phyloP scores from a whole-genome alignment of 2,329 filamentous ascomycete genomes.

The Paradendryphiella salina region DNA sequence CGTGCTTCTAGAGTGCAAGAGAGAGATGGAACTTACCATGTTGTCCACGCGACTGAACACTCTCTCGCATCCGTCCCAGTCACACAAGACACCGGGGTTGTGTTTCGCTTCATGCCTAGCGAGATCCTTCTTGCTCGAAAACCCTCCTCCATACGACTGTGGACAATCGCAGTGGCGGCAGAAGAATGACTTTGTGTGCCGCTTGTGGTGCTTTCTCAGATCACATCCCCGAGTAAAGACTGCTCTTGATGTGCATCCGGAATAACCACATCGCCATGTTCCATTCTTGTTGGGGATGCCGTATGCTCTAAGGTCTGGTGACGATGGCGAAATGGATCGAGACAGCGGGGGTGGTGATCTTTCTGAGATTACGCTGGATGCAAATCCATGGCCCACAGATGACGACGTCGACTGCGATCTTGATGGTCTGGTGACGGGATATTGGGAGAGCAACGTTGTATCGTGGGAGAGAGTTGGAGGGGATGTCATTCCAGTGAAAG shows the following conservation, averaged over 20 bases:
- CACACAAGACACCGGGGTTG: conserved; percentile 62
- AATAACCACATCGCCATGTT: conserved; percentile 63
- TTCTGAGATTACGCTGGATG: conserved; percentile 32
- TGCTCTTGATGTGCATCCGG: conserved; percentile 62
- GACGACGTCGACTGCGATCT: conserved; percentile 45
- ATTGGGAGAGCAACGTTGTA: conserved; percentile 29
- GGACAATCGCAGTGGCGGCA: conserved; percentile 63
- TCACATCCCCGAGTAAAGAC: conserved; percentile 64
- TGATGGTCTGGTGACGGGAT: conserved; percentile 29
- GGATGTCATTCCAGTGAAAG: conserved; percentile 34
- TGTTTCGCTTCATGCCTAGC: conserved; percentile 65
- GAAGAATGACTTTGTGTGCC: conserved; percentile 64
- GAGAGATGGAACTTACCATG: conserved; percentile 52
- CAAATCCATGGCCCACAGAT: conserved; percentile 32
- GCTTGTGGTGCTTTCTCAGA: conserved; percentile 64
- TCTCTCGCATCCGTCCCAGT: conserved; percentile 61
- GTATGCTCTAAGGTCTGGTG: conserved; percentile 47
- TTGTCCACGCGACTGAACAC: conserved; percentile 66
- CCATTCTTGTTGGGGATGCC: conserved; percentile 53
- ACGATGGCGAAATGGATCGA: conserved; percentile 47
- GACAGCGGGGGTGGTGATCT: conserved; percentile 40
- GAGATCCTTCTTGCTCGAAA: conserved; percentile 66
- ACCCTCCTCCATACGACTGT: conserved; percentile 60
- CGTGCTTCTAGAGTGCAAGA: neutral
- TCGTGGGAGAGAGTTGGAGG: conserved; percentile 32